These are phyloP conservation scores for Schizophyllum amplum DNA, from an alignment of 1,284 basidiomycete genomes.

Conservation along the genomic window DNA sequence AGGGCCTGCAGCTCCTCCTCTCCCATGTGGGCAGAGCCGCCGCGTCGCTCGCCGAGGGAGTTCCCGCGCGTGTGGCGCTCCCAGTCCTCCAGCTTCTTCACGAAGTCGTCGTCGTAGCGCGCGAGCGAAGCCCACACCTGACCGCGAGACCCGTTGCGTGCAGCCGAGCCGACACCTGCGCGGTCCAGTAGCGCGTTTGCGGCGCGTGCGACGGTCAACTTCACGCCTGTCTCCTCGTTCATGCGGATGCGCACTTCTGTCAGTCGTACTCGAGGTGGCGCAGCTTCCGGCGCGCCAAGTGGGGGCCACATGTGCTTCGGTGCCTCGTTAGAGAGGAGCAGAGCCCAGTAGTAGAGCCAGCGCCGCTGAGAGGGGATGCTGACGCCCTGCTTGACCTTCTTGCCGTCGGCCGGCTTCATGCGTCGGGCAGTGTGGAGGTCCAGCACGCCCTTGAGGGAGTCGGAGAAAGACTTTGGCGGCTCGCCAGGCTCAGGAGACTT, in stretches of 20 bases:
- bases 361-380: slow-evolving; percentile 71
- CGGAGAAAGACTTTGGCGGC: slow-evolving; percentile 21
- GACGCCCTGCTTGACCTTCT: slow-evolving; percentile 54
- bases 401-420: slow-evolving; percentile 47
- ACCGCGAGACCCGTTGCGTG: slow-evolving; percentile 22
- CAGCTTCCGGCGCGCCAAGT: slow-evolving; percentile 2
- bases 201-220: slow-evolving; percentile 42
- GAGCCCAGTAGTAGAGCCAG: slow-evolving; percentile 68
- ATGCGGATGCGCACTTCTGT: slow-evolving; percentile 50
- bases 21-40: not conserved
- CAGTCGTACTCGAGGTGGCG: slow-evolving; percentile 36
- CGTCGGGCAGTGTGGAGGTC: slow-evolving; percentile 61
- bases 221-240: slow-evolving; percentile 43
- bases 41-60: slow-evolving; percentile 22
- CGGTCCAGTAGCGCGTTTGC: slow-evolving; percentile 47
- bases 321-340: slow-evolving; percentile 47
- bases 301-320: slow-evolving; percentile 41
- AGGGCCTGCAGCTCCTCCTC: slow-evolving; percentile 25
- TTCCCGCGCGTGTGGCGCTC: slow-evolving; percentile 44
- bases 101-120: slow-evolving; percentile 64
- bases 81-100: slow-evolving; percentile 52
- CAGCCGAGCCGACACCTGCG: slow-evolving; percentile 25
- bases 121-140: slow-evolving; percentile 72
- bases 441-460: slow-evolving; percentile 51
- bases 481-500: slow-evolving; percentile 3